phyloP scores from a whole-genome alignment of 2,329 filamentous ascomycete species.

The Penicillium sp. region DNA sequence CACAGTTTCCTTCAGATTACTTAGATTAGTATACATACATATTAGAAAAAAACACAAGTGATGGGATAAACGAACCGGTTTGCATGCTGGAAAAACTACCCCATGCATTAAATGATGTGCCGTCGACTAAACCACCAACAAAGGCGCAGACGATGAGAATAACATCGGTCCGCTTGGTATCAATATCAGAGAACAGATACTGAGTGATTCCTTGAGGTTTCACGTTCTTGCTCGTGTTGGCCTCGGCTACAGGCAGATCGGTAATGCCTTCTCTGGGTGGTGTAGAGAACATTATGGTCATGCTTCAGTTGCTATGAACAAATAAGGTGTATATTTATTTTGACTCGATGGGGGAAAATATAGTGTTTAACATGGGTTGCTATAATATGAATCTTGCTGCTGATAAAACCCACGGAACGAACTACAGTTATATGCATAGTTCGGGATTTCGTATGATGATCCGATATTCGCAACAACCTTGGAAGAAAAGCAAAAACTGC shows the following conservation, averaged over 20 bases:
- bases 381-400: not conserved
- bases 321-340: not conserved
- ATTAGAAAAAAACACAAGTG: no score
- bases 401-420: no score
- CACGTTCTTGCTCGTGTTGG: not conserved
- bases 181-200: conserved; percentile 15
- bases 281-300: not conserved
- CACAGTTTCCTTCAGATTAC: conserved; percentile 35
- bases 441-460: not conserved
- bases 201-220: not conserved
- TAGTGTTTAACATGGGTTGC: no score
- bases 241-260: not conserved
- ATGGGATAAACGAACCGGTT: conserved; percentile 28
- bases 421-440: not conserved
- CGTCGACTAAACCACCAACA: conserved; percentile 37
- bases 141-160: conserved; percentile 35
- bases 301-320: not conserved
- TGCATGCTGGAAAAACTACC: conserved; percentile 43
- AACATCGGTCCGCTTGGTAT: conserved; percentile 25
- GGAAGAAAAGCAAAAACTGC: not conserved
- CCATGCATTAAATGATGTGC: conserved; percentile 40
- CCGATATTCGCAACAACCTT: not conserved
- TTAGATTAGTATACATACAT: not conserved
- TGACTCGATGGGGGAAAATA: not conserved
- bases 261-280: not conserved